These are phyloP conservation scores for Stenocarpella maydis DNA, from an alignment of 2,329 filamentous ascomycete genomes.

Conservation along the genomic window DNA sequence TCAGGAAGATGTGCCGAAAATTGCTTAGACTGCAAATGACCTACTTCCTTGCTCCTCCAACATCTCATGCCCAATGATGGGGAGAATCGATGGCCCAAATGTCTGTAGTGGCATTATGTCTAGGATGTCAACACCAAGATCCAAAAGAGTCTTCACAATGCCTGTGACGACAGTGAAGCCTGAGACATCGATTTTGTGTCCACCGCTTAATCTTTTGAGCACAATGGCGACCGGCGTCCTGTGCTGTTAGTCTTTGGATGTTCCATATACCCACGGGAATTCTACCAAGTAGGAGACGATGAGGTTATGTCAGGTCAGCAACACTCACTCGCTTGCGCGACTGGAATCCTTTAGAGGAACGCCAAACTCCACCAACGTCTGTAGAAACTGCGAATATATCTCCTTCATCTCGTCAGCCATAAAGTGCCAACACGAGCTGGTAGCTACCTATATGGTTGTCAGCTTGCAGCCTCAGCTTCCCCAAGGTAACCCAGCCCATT, in stretches of 20 bases:
- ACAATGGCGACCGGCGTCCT: background rate
- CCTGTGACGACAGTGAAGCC: background rate
- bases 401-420: conserved; percentile 13
- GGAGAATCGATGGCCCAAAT: background rate
- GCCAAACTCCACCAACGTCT: background rate
- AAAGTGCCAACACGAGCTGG: background rate
- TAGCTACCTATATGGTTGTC: background rate
- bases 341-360: background rate
- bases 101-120: conserved; percentile 4
- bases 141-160: background rate
- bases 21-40: background rate
- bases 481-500: no score
- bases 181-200: background rate
- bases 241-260: background rate
- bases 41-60: background rate
- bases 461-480: no score
- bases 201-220: background rate
- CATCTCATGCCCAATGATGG: background rate
- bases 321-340: background rate
- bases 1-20: background rate
- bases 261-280: no score
- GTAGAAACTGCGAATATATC: background rate
- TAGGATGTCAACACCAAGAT: background rate
- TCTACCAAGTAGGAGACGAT: background rate
- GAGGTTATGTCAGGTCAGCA: no score